Evolutionary conservation across 495 filamentous ascomycete genomes (phyloP).

Genomic region (Hypoxylon perforatum): DNA sequence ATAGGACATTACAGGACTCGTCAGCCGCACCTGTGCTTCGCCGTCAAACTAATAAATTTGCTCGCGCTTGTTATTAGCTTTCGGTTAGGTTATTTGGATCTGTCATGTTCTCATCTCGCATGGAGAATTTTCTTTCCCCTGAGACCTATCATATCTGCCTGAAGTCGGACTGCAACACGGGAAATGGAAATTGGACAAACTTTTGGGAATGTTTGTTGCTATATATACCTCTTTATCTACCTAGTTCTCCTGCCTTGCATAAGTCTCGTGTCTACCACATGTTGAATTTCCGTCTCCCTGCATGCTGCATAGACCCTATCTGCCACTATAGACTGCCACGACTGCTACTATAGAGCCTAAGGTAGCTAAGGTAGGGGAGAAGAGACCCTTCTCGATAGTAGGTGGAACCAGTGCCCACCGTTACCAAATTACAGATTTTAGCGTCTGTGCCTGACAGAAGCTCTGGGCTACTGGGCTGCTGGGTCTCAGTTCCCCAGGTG

Average conservation of each 20-base stretch:
- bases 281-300: constrained; percentile 7
- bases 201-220: constrained; percentile 12
- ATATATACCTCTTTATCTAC: constrained; percentile 5
- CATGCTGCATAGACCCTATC: background rate
- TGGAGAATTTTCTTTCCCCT: background rate
- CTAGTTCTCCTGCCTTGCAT: constrained; percentile 17
- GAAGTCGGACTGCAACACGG: too few relatives aligned
- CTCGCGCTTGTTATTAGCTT: background rate
- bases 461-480: background rate
- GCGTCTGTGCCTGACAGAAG: constrained; percentile 22
- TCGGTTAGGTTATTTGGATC: background rate
- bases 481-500: background rate
- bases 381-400: background rate
- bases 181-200: background rate
- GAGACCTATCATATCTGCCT: background rate
- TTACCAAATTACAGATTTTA: constrained; percentile 35
- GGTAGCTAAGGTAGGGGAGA: background rate
- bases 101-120: background rate
- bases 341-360: too few relatives aligned
- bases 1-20: too few relatives aligned
- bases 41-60: background rate
- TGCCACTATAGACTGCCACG: too few relatives aligned
- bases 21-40: background rate
- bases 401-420: constrained; percentile 1
- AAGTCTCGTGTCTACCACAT: constrained; percentile 35